Evolutionary conservation across 768 basidiomycete species (phyloP), one percentile per base, ranked within the genome.

Genomic region (Kwoniella pini): DNA sequence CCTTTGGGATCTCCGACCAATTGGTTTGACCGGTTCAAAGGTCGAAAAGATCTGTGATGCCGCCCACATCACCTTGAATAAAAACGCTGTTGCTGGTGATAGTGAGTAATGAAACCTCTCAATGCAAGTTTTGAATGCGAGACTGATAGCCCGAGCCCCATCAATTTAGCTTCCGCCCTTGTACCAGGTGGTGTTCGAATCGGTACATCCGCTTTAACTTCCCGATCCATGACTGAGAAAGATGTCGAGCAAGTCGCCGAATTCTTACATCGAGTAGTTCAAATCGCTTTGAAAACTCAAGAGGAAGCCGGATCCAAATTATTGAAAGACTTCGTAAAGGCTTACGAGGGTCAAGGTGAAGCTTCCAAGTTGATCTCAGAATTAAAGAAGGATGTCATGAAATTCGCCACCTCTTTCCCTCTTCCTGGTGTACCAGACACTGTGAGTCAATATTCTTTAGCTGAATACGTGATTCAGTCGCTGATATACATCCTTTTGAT

Each of bases 1-100:
- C 49, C 88, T 99, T 49, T 97, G 94, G 95, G 96, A 98, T 75
- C 85, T 97, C 63, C 86, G 96, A 33, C 96, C 96, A 28, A 83
- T 96, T 64, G 89, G 91, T 49, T 82, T 98, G 76, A 97, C 96
- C n/a, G 96, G 96, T 50, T 90, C 88, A 83, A 98, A 98, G 81
- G 87, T 99, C 59, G 95, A 97, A 84, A 97, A 96, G 83, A 86
- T 99, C 69, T 96, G 96, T 79, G 95, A 98, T 78, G 83, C 96
- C 51, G 86, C 91, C 79, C 91, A 91, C 60, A 96, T 98, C 78
- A 97, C 94, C 30, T 91, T 71, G 55, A 80, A 81, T 78, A 80
- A 97, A 82, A 98, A 98, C 80, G 91, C 94, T 46, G 95, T 98
- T 48, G 93, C 92, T 28, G 95, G 94, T 69, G 95, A 97, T 79